Percentiles rank a stretch among this genome's conserved stretches.
Evolutionary conservation across 176 grass and related monocot genomes (phyloP).

Genomic region (Cenchrus purpureus): DNA sequence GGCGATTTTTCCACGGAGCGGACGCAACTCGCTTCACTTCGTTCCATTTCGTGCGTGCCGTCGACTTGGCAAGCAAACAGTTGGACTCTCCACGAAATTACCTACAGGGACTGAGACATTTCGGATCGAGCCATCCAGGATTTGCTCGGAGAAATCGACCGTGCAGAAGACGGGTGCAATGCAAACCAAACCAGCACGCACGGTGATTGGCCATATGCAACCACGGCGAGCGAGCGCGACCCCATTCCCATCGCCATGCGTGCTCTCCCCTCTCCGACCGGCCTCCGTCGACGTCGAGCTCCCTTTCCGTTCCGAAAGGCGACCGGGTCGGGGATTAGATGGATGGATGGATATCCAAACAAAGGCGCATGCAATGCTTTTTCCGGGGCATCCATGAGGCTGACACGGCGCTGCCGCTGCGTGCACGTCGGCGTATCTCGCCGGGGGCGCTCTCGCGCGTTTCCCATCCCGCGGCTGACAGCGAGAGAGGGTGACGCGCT

Average conservation of each 20-base stretch:
- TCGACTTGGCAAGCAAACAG: neutral
- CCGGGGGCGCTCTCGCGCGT: no score
- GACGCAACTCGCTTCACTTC: neutral
- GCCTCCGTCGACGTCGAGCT: neutral
- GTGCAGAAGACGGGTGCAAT: neutral
- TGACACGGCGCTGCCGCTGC: neutral
- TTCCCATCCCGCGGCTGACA: neutral
- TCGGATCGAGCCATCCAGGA: no score
- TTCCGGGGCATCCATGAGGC: neutral
- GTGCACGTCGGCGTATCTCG: neutral
- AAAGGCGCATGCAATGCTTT: neutral
- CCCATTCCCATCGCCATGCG: neutral
- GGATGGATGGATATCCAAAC: neutral
- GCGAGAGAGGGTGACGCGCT: neutral
- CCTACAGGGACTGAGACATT: neutral
- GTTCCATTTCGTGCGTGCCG: neutral
- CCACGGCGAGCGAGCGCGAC: neutral
- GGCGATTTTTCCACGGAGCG: neutral
- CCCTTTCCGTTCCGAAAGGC: neutral
- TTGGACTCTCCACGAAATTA: neutral
- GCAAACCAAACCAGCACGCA: no score
- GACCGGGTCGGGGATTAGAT: neutral
- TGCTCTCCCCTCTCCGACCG: neutral
- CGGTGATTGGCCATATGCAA: neutral
- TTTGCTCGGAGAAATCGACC: neutral